Evolutionary conservation across 306 rosid genomes (phyloP).

Genomic region (Vachellia pachyceras): DNA sequence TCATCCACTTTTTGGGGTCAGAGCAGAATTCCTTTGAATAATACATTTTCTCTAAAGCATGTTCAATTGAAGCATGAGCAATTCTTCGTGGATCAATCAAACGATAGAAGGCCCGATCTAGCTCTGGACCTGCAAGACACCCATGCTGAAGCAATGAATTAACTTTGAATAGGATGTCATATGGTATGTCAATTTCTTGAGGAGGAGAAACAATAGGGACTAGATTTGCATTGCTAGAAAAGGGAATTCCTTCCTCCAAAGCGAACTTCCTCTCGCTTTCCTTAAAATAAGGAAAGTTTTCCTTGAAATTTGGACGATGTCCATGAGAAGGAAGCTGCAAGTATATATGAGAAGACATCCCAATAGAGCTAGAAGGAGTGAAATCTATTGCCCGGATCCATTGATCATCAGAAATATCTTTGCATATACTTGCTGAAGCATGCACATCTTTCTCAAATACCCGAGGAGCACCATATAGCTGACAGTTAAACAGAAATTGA

Average conservation of each 20-base stretch:
- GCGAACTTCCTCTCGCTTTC: constrained; percentile 47
- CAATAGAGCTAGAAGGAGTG: constrained; percentile 58
- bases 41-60: constrained; percentile 64
- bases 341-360: constrained; percentile 74
- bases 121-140: constrained; percentile 70
- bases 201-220: constrained; percentile 79
- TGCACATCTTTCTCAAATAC: constrained; percentile 49
- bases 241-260: constrained; percentile 50
- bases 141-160: constrained; percentile 70
- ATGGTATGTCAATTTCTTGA: constrained; percentile 56
- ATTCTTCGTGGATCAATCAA: constrained; percentile 62
- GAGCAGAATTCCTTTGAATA: constrained; percentile 65
- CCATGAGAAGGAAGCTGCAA: constrained; percentile 60
- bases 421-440: constrained; percentile 31
- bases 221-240: constrained; percentile 50
- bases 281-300: constrained; percentile 61
- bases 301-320: constrained; percentile 60
- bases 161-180: constrained; percentile 67
- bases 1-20: constrained; percentile 72
- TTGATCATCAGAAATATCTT: constrained; percentile 56
- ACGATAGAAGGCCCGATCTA: constrained; percentile 56
- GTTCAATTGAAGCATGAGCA: constrained; percentile 45
- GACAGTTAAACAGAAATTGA: constrained; percentile 24
- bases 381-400: constrained; percentile 81
- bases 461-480: constrained; percentile 82